Conservation (phyloP, 1,284 basidiomycete species). For the Neolentinus lepideus region DNA sequence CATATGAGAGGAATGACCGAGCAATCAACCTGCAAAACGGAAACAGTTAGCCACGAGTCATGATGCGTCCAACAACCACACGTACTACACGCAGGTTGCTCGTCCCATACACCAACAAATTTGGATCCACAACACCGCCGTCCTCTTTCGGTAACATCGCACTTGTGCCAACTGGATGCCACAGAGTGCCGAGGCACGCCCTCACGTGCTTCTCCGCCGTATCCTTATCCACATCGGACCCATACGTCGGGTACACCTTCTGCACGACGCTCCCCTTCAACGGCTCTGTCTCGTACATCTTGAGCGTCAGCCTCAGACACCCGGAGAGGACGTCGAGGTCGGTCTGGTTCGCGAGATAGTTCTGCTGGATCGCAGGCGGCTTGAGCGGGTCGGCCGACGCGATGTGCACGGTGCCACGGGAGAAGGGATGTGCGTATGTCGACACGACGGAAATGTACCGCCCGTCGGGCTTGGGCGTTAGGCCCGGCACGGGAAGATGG, state of each 20-base stretch:
- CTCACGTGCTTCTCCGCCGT: background rate
- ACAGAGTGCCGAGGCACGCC: background rate
- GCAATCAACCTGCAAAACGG: background rate
- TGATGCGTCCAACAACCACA: background rate
- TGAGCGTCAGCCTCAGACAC: background rate
- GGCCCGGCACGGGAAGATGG: constrained; percentile 4
- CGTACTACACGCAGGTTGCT: constrained; percentile 15
- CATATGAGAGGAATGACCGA: background rate
- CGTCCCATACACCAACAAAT: constrained; percentile 32
- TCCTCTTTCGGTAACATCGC: constrained; percentile 37
- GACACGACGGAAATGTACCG: constrained; percentile 9
- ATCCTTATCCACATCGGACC: background rate
- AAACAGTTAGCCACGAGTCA: background rate
- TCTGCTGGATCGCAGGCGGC: constrained; percentile 5
- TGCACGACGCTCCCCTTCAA: background rate
- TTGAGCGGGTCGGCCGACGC: constrained; percentile 3
- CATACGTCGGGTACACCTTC: background rate
- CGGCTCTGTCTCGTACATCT: background rate
- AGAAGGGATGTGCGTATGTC: constrained; percentile 5
- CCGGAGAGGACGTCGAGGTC: background rate
- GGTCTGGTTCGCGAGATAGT: background rate
- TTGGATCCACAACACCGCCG: constrained; percentile 45
- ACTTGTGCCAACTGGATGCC: background rate
- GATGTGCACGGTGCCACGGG: constrained; percentile 7
- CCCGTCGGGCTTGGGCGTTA: constrained; percentile 4